Percentiles rank a stretch among this genome's conserved stretches.
Evolutionary conservation across 257 asterid species (phyloP).

Genomic region (Solanum dulcamara): DNA sequence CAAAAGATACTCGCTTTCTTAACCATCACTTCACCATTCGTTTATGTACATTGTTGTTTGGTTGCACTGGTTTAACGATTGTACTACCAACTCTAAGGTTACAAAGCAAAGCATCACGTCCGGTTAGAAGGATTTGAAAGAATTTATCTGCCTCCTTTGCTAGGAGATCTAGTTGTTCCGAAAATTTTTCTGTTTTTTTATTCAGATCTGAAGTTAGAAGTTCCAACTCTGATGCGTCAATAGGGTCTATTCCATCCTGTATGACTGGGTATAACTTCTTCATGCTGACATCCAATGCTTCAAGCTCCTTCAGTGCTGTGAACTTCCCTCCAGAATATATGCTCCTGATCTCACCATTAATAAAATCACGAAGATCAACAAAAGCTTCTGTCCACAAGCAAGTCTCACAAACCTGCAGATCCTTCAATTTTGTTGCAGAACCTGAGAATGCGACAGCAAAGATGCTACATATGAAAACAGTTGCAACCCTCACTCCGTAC

Average conservation of each 20-base stretch:
- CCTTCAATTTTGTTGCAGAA: slow-evolving; percentile 47
- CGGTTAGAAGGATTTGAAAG: slow-evolving; percentile 58
- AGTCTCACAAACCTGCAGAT: slow-evolving; percentile 31
- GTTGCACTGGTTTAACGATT: slow-evolving; percentile 1
- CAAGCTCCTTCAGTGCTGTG: slow-evolving; percentile 56
- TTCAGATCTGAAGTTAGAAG: slow-evolving; percentile 29
- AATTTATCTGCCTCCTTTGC: slow-evolving; percentile 63
- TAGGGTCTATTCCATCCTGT: slow-evolving; percentile 33
- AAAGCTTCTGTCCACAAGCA: slow-evolving; percentile 55
- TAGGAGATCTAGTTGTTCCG: slow-evolving; percentile 53
- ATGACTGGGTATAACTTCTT: slow-evolving; percentile 46
- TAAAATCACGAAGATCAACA: slow-evolving; percentile 34
- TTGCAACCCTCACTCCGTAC: slow-evolving; percentile 65
- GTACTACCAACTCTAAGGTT: slow-evolving; percentile 58
- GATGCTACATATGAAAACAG: slow-evolving; percentile 54
- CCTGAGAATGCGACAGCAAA: slow-evolving; percentile 67
- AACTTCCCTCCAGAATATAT: slow-evolving; percentile 24
- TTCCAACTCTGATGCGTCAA: slow-evolving; percentile 23
- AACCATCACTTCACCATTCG: slow-evolving; percentile 33
- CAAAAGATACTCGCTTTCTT: slow-evolving; percentile 3
- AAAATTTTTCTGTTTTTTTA: slow-evolving; percentile 26
- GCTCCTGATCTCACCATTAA: slow-evolving; percentile 47
- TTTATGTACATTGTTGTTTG: slow-evolving; percentile 20
- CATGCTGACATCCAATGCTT: slow-evolving; percentile 47
- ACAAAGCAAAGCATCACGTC: slow-evolving; percentile 66